These are phyloP conservation scores for Backusella macrospora DNA, from an alignment of 192 early-diverging fungal genomes.

Conservation along the genomic window DNA sequence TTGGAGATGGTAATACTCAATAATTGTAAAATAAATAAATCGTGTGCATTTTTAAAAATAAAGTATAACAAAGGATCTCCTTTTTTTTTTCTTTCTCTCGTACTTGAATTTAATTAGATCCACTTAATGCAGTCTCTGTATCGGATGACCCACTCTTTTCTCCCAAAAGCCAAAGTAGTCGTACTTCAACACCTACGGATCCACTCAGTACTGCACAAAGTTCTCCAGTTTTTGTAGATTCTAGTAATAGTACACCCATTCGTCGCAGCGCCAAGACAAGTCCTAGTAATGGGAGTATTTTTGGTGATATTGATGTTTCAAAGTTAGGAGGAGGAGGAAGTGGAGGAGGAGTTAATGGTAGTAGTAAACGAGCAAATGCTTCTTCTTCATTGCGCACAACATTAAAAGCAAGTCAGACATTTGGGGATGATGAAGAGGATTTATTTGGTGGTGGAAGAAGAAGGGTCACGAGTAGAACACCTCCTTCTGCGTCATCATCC, in stretches of 20 bases:
- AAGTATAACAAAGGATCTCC: neutral
- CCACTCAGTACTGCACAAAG: constrained; percentile 21
- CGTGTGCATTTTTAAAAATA: neutral
- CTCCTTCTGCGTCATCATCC: neutral
- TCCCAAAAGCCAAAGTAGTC: neutral
- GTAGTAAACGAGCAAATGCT: neutral
- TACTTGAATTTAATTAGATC: neutral
- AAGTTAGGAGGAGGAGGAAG: constrained; percentile 18
- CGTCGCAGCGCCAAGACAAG: neutral
- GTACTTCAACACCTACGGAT: neutral
- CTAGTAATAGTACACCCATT: constrained; percentile 1
- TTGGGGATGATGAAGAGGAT: constrained; percentile 29
- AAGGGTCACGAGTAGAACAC: neutral
- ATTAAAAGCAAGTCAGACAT: neutral
- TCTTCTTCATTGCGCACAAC: neutral
- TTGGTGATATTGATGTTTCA: constrained; percentile 38
- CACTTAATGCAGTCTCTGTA: constrained; percentile 17
- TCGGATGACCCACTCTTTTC: constrained; percentile 24
- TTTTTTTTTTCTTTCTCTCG: neutral
- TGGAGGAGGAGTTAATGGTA: neutral
- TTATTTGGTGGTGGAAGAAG: constrained; percentile 12
- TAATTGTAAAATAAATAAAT: neutral
- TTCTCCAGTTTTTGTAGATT: neutral
- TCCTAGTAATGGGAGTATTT: constrained; percentile 20
- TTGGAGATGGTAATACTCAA: constrained; percentile 32